phyloP scores from a whole-genome alignment of 768 basidiomycete species.

The Suillus variegatus region DNA sequence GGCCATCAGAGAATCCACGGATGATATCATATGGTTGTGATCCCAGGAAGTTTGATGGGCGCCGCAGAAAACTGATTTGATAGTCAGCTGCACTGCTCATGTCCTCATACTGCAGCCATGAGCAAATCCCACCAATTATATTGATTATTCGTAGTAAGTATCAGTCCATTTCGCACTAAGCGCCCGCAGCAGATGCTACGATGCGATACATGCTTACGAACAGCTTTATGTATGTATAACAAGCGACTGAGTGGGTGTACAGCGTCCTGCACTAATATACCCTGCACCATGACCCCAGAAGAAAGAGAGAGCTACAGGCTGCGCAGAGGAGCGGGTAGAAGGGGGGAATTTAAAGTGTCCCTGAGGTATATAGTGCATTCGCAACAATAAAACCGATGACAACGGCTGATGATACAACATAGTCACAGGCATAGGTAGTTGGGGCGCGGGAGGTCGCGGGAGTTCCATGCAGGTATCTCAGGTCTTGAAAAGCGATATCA shows the following conservation, averaged over 20 bases:
- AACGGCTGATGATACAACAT: not conserved
- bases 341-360: not conserved
- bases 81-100: too few species aligned
- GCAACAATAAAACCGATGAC: not conserved
- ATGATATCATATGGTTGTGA: too few species aligned
- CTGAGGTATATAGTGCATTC: not conserved
- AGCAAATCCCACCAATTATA: not conserved
- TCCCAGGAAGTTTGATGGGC: too few species aligned
- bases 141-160: not conserved
- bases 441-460: not conserved
- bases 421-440: not conserved
- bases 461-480: not conserved
- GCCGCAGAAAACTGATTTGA: too few species aligned
- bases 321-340: not conserved
- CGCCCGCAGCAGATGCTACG: not conserved
- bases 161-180: not conserved
- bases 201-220: not conserved
- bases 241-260: not conserved
- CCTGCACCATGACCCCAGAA: not conserved
- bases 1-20: too few species aligned
- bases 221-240: not conserved
- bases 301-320: not conserved
- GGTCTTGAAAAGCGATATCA: too few species aligned
- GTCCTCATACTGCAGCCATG: too few species aligned
- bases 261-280: not conserved